phyloP scores from a whole-genome alignment of 73 alveolate species.

The Chromera velia region DNA sequence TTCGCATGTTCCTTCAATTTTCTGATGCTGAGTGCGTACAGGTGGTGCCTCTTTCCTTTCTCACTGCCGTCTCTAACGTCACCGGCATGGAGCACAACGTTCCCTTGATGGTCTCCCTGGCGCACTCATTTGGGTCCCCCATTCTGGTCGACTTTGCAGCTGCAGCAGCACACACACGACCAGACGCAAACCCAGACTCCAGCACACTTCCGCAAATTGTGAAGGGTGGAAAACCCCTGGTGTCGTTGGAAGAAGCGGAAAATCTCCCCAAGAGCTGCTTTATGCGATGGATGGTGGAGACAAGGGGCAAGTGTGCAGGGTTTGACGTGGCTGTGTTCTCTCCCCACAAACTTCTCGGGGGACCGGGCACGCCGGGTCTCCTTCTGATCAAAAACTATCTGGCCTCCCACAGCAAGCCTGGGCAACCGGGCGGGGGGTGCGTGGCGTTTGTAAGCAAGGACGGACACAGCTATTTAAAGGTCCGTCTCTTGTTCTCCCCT shows the following conservation, averaged over 20 bases:
- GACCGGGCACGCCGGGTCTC: constrained; percentile 81
- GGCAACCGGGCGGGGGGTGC: constrained; percentile 84
- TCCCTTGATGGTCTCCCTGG: constrained; percentile 58
- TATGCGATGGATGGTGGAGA: no score
- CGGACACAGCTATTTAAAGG: constrained; percentile 61
- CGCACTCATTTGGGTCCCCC: constrained; percentile 64
- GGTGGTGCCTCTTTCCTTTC: no score
- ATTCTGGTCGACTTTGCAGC: constrained; percentile 86
- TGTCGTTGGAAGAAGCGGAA: no score
- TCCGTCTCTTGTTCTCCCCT: no score
- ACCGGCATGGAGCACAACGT: constrained; percentile 72
- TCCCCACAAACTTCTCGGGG: constrained; percentile 86
- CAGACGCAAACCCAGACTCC: constrained; percentile 55
- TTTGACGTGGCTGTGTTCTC: constrained; percentile 78
- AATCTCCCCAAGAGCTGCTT: no score
- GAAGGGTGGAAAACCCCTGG: no score
- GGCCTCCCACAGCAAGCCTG: constrained; percentile 62
- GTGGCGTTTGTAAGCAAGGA: constrained; percentile 71
- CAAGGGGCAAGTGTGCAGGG: no score
- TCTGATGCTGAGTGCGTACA: no score
- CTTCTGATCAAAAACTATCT: constrained; percentile 67
- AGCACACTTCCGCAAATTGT: no score
- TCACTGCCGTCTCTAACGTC: constrained; percentile 80
- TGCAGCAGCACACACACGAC: constrained; percentile 67
- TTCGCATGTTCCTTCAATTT: no score